Percentiles rank a stretch among this genome's conserved stretches.
These are phyloP conservation scores for Zygotorulaspora chibaensis DNA, from an alignment of 805 yeast genomes.

Conservation along the genomic window DNA sequence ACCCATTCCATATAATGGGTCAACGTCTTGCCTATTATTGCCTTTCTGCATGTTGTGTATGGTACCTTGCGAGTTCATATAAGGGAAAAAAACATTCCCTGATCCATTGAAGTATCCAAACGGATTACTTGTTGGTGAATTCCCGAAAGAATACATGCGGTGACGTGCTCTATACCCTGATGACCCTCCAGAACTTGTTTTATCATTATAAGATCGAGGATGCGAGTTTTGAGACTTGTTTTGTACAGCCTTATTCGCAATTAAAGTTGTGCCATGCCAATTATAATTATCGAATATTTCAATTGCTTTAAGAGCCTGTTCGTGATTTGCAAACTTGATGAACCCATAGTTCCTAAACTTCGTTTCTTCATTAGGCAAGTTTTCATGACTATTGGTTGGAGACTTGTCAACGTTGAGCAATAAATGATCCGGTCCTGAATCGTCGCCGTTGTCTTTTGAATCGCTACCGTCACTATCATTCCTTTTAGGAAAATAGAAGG, in stretches of 20 bases:
- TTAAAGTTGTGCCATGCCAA: constrained; percentile 29
- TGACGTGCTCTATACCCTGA: not conserved
- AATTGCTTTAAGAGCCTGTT: constrained; percentile 46
- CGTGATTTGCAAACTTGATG: constrained; percentile 46
- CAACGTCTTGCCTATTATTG: constrained; percentile 1
- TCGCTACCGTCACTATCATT: constrained; percentile 15
- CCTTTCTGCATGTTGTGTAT: not conserved
- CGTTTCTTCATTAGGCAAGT: constrained; percentile 12
- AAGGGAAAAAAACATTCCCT: constrained; percentile 6
- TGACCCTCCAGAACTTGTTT: not conserved
- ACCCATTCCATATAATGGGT: constrained; percentile 1
- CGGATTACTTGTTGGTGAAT: not conserved
- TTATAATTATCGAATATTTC: constrained; percentile 44
- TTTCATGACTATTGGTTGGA: not conserved
- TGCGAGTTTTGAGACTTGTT: constrained; percentile 21
- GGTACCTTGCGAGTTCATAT: constrained; percentile 2
- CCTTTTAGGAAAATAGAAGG: constrained; percentile 32
- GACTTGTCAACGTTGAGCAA: not conserved
- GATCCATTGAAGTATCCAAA: constrained; percentile 6
- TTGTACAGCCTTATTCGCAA: constrained; percentile 40
- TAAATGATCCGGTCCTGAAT: constrained; percentile 3
- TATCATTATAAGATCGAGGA: constrained; percentile 3
- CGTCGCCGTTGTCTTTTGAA: constrained; percentile 1
- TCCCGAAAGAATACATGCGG: not conserved
- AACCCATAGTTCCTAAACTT: constrained; percentile 47